A percentile compares a stretch with the other conserved stretches of the same genome.
These are phyloP conservation scores for Rhynchosporium graminicola DNA, from an alignment of 2,329 filamentous ascomycete species.

Conservation along the genomic window DNA sequence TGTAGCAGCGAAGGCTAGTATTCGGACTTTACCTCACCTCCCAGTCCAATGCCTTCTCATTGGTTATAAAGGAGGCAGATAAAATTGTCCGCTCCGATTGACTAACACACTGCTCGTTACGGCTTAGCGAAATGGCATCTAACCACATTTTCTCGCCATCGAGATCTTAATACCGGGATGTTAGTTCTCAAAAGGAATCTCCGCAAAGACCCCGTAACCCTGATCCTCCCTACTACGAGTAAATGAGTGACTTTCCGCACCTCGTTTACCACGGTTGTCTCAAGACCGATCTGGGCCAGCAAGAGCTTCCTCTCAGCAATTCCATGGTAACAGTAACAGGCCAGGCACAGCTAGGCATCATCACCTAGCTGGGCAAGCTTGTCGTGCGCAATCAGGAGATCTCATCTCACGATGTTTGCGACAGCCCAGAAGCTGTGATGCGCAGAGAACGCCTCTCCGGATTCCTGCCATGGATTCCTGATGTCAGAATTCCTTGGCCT, in stretches of 20 bases:
- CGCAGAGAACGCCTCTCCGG: constrained; percentile 3
- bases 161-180: background rate
- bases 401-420: background rate
- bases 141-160: constrained; percentile 5
- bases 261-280: constrained; percentile 8
- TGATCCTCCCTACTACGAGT: constrained; percentile 1
- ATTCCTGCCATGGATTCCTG: constrained; percentile 5
- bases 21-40: background rate
- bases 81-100: constrained; percentile 18
- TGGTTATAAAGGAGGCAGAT: constrained; percentile 13
- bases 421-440: background rate
- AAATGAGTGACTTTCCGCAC: constrained; percentile 4
- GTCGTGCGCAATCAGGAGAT: constrained; percentile 1
- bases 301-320: constrained; percentile 8
- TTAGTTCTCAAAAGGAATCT: background rate
- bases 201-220: constrained; percentile 11
- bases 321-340: background rate
- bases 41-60: background rate
- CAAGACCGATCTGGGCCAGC: background rate
- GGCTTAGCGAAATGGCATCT: constrained; percentile 14
- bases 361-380: background rate
- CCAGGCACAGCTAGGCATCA: constrained; percentile 1
- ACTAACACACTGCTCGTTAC: constrained; percentile 8
- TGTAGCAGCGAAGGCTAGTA: background rate
- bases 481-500: constrained; percentile 20